phyloP scores from a whole-genome alignment of 2,329 filamentous ascomycete species.

The Pseudogymnoascus sp. region DNA sequence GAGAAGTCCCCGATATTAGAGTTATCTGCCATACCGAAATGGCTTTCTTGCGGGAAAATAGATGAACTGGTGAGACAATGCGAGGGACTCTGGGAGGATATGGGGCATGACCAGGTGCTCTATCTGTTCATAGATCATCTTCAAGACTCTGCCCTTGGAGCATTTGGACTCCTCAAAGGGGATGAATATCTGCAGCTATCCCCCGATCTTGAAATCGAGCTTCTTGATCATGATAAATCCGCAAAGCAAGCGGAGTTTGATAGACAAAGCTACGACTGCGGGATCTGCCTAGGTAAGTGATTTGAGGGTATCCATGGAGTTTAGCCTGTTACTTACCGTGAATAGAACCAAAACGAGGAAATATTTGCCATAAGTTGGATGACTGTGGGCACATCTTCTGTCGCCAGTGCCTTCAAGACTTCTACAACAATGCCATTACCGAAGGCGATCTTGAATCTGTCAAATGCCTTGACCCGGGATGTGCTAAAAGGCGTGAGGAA shows the following conservation, averaged over 20 bases:
- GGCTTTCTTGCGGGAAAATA: conserved; percentile 45
- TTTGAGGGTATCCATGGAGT: conserved; percentile 15
- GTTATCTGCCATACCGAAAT: conserved; percentile 47
- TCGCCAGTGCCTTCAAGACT: conserved; percentile 74
- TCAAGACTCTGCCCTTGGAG: conserved; percentile 48
- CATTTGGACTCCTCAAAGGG: conserved; percentile 47
- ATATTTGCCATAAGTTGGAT: conserved; percentile 68
- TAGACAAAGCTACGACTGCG: conserved; percentile 77
- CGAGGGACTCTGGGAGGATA: conserved; percentile 50
- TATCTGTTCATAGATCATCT: conserved; percentile 57
- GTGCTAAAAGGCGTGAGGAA: conserved; percentile 52
- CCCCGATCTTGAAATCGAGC: conserved; percentile 53
- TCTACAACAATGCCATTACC: conserved; percentile 78
- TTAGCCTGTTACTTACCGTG: conserved; percentile 8
- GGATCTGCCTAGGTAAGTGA: conserved; percentile 62
- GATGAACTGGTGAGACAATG: conserved; percentile 43
- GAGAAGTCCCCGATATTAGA: conserved; percentile 41
- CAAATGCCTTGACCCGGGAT: conserved; percentile 70
- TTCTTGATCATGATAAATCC: conserved; percentile 71
- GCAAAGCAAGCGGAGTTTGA: conserved; percentile 69
- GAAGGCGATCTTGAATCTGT: conserved; percentile 75
- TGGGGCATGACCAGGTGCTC: conserved; percentile 48
- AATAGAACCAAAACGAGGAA: conserved; percentile 79
- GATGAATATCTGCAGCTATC: conserved; percentile 43
- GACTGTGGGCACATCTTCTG: conserved; percentile 91